phyloP scores from a whole-genome alignment of 1,284 basidiomycete genomes.

The Marasmius fiardii region DNA sequence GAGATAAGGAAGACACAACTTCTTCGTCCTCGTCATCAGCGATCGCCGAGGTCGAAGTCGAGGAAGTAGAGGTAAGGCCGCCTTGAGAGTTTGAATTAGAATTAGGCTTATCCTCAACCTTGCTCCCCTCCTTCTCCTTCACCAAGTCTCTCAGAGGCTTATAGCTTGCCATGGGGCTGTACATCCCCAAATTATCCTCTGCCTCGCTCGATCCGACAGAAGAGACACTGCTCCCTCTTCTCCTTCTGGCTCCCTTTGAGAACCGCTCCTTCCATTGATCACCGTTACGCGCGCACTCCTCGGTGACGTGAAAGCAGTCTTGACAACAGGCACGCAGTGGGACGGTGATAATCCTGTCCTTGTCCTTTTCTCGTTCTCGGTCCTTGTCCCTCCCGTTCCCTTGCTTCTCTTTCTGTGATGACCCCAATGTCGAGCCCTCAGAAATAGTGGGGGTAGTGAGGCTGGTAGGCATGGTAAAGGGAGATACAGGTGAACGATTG shows the following conservation, averaged over 20 bases:
- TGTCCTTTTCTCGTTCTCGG: background rate
- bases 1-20: background rate
- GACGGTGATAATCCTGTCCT: constrained; percentile 29
- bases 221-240: constrained; percentile 45
- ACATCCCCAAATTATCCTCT: background rate
- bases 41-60: background rate
- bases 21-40: background rate
- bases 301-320: constrained; percentile 47
- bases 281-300: constrained; percentile 38
- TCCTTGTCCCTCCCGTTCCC: background rate
- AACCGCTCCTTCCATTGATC: constrained; percentile 58
- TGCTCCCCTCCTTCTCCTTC: background rate
- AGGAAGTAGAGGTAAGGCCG: background rate
- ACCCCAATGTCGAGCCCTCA: background rate
- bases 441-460: background rate
- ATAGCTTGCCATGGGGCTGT: constrained; percentile 1
- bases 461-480: background rate
- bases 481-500: background rate
- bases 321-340: constrained; percentile 59
- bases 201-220: background rate
- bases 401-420: constrained; percentile 22
- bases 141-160: background rate
- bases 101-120: background rate
- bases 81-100: background rate
- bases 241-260: constrained; percentile 52